Base-by-base conservation (phyloP, 1,284 basidiomycete genomes). In the Malassezia obtusa region DNA sequence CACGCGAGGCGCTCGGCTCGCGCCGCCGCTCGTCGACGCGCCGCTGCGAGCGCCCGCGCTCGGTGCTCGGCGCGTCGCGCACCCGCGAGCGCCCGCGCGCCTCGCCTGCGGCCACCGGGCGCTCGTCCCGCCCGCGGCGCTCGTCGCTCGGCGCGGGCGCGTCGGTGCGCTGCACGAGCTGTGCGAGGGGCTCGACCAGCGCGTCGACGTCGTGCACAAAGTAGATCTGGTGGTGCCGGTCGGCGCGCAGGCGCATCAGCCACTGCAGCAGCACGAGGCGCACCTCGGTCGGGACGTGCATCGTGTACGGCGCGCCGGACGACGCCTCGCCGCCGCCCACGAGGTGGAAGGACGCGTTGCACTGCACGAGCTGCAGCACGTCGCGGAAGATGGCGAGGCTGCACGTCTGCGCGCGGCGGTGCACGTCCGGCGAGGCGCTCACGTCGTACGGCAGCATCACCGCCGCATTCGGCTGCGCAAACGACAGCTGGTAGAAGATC, bases 201-300 rank as follows among this genome's bases (percentile, higher is more conserved):
- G 80, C 75, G 49, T 77, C 75, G 26, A 76, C 55, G 40, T 79
- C 75, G 24, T 69, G 67, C 17, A 76, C 68, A 57, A 87, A 84
- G 73, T 86, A 94, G 35, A 98, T 75, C 14, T 85, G 80, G 72
- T 99, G 94, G 65, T 90, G 86, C 3, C 87, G 82, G 71, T 95
- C 91, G 1, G 88, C 89, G 45, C 94, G 81, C 21, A 98, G 77
- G 11, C 89, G 84, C 77, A 91, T 82, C 54, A 94, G 73, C 79
- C 91, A 94, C 68, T 92, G 88, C 9, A 98, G 77, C 2, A 86
- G 80, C 2, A 82, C 78, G 15, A 96, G 74, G 22, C 88, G 79
- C 19, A 48, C 37, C 15, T 43, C 25, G 12, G 30, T 24, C 19
- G 54, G 49, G 28, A 57, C 28, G 30, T 28, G 31, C 22, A 38